Base-by-base conservation (phyloP, 306 rosid species). In the Casuarina cunninghamiana region DNA sequence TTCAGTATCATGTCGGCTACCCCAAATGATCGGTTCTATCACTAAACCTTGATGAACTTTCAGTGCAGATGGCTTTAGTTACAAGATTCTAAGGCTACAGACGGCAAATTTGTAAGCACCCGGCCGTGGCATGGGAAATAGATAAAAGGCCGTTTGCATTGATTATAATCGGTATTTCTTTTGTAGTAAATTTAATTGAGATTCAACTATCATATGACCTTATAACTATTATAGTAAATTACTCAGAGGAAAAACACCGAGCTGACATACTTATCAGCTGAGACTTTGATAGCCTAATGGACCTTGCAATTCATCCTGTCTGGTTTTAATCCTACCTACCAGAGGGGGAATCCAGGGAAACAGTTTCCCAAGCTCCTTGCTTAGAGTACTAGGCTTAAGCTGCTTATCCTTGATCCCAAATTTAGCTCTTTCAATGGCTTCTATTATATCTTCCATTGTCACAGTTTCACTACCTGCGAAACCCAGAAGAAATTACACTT, bases 281-380 rank as follows among this genome's bases (percentile, higher is more conserved):
- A 93, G 75, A 72, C 97, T 83, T 83, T 90, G 99, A 81, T 95
- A 93, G 83, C 96, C 96, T 74, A 93, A 41, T 26, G 97, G 97
- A 70, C 91, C 93, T 84, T 89, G 89, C 45, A 75, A 49, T 42
- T 83, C 89, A 50, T 95, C 86, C 51, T 72, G 83, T 78, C 77
- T 83, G 51, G 75, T 77, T 51, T 83, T 88, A 85, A 72, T 86
- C 87, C 83, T 90, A 82, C 93, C 85, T 68, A 84, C 79, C 80
- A 92, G 78, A 72, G 97, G 85, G 45, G 99, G 95, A 87, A 95
- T 86, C 97, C 97, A 95, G 60, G 97, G 97, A 82, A 95, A 91
- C 45, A 95, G 73, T 84, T 90, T 91, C 75, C 87, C 83, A 0
- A 95, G 87, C 79, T 95, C 98, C 71, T 87, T 88, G 88, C 93